These are phyloP conservation scores for Aspergillus sp. DNA, from an alignment of 2,329 filamentous ascomycete species.

Conservation along the genomic window DNA sequence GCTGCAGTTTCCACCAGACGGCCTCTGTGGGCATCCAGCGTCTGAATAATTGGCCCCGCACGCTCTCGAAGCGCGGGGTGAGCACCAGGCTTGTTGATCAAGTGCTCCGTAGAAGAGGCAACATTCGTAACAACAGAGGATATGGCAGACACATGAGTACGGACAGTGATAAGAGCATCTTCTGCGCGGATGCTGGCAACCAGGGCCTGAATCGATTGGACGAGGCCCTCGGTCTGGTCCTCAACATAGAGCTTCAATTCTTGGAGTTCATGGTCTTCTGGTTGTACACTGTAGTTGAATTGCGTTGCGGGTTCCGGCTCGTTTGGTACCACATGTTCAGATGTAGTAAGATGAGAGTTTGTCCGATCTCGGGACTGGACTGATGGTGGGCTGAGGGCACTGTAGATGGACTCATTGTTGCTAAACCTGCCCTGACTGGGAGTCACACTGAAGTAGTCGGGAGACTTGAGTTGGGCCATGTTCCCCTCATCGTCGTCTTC, in stretches of 20 bases:
- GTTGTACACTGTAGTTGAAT: constrained; percentile 37
- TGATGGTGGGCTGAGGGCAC: constrained; percentile 63
- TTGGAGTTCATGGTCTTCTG: constrained; percentile 48
- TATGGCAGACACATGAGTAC: constrained; percentile 66
- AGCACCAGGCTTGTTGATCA: constrained; percentile 45
- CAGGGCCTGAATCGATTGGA: constrained; percentile 76
- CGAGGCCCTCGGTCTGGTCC: constrained; percentile 73
- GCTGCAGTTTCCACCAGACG: constrained; percentile 61
- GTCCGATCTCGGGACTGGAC: constrained; percentile 28
- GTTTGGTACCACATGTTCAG: constrained; percentile 25
- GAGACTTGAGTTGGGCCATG: constrained; percentile 60
- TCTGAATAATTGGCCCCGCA: constrained; percentile 35
- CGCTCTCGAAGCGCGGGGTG: constrained; percentile 46
- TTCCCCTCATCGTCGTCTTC: constrained; percentile 69
- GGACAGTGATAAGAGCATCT: constrained; percentile 60
- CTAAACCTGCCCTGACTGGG: constrained; percentile 48
- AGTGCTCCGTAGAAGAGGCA: constrained; percentile 59
- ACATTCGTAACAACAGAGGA: constrained; percentile 66
- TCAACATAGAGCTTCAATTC: constrained; percentile 72
- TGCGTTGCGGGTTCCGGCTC: constrained; percentile 25
- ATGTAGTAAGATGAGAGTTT: constrained; percentile 23
- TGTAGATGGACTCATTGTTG: constrained; percentile 69
- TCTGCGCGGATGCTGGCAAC: constrained; percentile 67
- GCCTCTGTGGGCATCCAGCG: constrained; percentile 58
- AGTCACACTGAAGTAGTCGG: constrained; percentile 62